Conservation (phyloP, 2,329 filamentous ascomycete genomes). For the Trichoderma cornu-damae region DNA sequence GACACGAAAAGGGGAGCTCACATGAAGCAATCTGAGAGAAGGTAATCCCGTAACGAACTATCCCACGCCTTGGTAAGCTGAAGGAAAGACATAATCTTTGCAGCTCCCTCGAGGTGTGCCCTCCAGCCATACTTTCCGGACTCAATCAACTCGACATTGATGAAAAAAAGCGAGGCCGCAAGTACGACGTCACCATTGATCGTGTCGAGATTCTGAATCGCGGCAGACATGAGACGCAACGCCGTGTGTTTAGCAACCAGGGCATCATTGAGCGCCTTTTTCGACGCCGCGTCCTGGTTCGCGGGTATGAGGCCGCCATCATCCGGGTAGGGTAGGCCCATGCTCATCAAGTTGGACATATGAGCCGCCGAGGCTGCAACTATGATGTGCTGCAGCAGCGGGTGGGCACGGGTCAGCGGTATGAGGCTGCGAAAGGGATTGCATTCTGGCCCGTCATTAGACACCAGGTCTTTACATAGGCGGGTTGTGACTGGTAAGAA, state of each 20-base stretch:
- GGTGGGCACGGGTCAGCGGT: conserved; percentile 38
- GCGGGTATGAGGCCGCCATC: not conserved
- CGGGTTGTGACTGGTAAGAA: conserved; percentile 39
- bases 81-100: conserved; percentile 40
- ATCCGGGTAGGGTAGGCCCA: conserved; percentile 13
- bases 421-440: conserved; percentile 46
- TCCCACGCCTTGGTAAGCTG: conserved; percentile 32
- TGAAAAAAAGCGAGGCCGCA: conserved; percentile 44
- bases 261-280: conserved; percentile 38
- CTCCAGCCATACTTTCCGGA: conserved; percentile 45
- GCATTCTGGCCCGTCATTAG: conserved; percentile 38
- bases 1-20: conserved; percentile 24
- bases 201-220: conserved; percentile 36
- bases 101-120: conserved; percentile 43
- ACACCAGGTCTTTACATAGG: conserved; percentile 50
- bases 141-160: conserved; percentile 48
- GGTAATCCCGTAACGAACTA: conserved; percentile 39
- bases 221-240: conserved; percentile 38
- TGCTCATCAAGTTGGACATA: conserved; percentile 40
- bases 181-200: conserved; percentile 39
- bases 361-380: conserved; percentile 46
- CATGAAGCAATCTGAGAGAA: conserved; percentile 46
- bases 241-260: conserved; percentile 44
- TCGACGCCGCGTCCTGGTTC: conserved; percentile 23
- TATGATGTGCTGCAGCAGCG: conserved; percentile 43